A percentile compares a stretch with the other conserved stretches of the same genome.
These are phyloP conservation scores for Xerocomus cyaneibrunnescens DNA, from an alignment of 1,284 basidiomycete species.

Conservation along the genomic window DNA sequence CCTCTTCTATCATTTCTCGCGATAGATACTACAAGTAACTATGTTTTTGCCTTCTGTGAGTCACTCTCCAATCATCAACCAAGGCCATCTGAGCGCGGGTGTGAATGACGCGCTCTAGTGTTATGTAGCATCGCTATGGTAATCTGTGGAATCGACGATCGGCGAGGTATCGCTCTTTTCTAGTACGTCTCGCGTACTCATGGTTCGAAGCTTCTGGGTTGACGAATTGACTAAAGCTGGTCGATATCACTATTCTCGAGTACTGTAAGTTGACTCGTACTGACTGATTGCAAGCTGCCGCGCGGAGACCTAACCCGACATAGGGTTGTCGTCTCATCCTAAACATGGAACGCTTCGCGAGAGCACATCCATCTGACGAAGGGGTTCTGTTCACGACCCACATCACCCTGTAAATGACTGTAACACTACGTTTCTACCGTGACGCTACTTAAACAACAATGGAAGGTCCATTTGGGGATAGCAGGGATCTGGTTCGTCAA, in stretches of 20 bases:
- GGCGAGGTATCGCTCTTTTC: background rate
- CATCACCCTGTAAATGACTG: slow-evolving; percentile 8
- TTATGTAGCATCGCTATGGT: background rate
- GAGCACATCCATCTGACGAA: slow-evolving; percentile 4
- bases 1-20: slow-evolving; percentile 21
- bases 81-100: background rate
- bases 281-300: background rate
- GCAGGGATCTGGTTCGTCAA: background rate
- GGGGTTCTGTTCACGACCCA: slow-evolving; percentile 14
- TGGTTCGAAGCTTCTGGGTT: background rate
- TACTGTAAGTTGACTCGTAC: slow-evolving; percentile 14
- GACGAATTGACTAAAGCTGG: slow-evolving; percentile 13
- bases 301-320: background rate
- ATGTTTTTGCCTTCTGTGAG: slow-evolving; percentile 15
- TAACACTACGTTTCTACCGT: background rate
- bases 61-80: background rate
- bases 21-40: slow-evolving; percentile 19
- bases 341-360: slow-evolving; percentile 19
- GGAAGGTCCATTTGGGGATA: no score
- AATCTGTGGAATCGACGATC: slow-evolving; percentile 6
- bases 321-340: slow-evolving; percentile 22
- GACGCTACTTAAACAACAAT: no score
- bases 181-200: slow-evolving; percentile 8
- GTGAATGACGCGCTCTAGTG: slow-evolving; percentile 3
- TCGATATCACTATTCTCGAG: slow-evolving; percentile 10